These are phyloP conservation scores for Cylindrodendrum hubeiense DNA, from an alignment of 2,329 filamentous ascomycete species.

Conservation along the genomic window DNA sequence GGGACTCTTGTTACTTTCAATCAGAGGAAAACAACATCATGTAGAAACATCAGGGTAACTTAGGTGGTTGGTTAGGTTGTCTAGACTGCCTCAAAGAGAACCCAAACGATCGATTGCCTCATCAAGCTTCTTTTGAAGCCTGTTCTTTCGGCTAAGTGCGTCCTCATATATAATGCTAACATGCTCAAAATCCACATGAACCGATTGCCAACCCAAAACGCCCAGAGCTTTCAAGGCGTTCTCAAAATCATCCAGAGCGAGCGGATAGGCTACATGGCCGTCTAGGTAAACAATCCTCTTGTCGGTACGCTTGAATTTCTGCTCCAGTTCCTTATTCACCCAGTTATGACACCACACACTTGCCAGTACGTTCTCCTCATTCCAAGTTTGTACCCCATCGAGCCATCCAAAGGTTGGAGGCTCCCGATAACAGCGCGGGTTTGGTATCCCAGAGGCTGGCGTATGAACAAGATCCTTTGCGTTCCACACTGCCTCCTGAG, in stretches of 20 bases:
- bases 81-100: not conserved
- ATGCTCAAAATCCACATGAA: not conserved
- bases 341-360: constrained; percentile 8
- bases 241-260: not conserved
- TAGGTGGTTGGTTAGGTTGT: not conserved
- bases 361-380: constrained; percentile 6
- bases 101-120: not conserved
- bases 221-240: not conserved
- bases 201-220: not conserved
- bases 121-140: not conserved
- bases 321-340: constrained; percentile 1
- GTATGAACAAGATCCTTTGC: not conserved
- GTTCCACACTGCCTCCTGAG: not conserved
- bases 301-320: constrained; percentile 4
- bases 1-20: not conserved
- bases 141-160: not conserved
- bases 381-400: constrained; percentile 1
- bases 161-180: not conserved
- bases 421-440: not conserved
- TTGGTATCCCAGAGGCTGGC: not conserved
- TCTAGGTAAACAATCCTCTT: not conserved
- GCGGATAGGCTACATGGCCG: not conserved
- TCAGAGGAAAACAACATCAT: not conserved
- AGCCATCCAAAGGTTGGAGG: constrained; percentile 11
- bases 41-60: too few species aligned